Conservation (phyloP, 1,139 yeast genomes). For the Yamadazyma oceani region DNA sequence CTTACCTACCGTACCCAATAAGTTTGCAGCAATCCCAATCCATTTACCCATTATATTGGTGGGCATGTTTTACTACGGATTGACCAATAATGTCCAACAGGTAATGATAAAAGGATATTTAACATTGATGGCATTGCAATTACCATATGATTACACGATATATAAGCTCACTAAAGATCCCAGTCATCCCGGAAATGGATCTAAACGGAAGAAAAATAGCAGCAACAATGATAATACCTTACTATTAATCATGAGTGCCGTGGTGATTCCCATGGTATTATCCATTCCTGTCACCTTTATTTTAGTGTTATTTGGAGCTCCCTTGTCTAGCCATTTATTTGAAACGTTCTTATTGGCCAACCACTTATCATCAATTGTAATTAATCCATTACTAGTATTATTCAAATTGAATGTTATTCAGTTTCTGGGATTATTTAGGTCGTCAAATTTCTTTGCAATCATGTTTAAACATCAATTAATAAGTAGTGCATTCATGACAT, state of each 20-base stretch:
- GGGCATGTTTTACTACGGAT: constrained; percentile 39
- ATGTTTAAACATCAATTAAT: constrained; percentile 39
- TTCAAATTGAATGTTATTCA: constrained; percentile 54
- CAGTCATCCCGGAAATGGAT: constrained; percentile 9
- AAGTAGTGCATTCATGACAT: constrained; percentile 46
- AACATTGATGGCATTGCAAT: constrained; percentile 26
- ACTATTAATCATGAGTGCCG: constrained; percentile 34
- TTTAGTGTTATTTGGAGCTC: constrained; percentile 83
- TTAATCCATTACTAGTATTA: constrained; percentile 63
- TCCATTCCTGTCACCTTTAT: constrained; percentile 53
- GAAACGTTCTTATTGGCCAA: constrained; percentile 66
- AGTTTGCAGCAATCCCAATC: constrained; percentile 32
- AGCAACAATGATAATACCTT: constrained; percentile 28
- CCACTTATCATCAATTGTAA: constrained; percentile 62
- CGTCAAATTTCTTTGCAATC: constrained; percentile 22
- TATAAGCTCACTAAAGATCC: constrained; percentile 2
- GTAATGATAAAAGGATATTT: constrained; percentile 30
- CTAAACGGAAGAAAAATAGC: constrained; percentile 20
- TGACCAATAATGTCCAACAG: constrained; percentile 28
- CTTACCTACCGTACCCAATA: constrained; percentile 10
- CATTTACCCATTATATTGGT: constrained; percentile 45
- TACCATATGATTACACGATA: constrained; percentile 28
- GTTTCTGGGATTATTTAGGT: constrained; percentile 23
- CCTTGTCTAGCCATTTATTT: constrained; percentile 53
- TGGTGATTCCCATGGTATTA: constrained; percentile 43